These are phyloP conservation scores for Pichia insulana DNA, from an alignment of 805 yeast species.

Conservation along the genomic window DNA sequence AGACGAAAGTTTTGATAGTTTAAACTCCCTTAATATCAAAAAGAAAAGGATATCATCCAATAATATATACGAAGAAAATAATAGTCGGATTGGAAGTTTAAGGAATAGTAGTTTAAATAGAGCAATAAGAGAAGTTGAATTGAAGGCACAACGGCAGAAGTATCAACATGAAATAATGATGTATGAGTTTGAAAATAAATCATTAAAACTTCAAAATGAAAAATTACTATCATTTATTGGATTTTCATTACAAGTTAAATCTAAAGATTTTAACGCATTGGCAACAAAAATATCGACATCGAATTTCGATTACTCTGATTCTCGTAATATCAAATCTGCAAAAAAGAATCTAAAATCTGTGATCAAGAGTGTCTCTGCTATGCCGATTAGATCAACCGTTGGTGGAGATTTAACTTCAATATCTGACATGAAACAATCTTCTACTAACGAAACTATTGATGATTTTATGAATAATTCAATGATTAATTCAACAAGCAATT, in stretches of 20 bases:
- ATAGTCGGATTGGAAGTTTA: slow-evolving; percentile 6
- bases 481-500: slow-evolving; percentile 1
- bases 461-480: neutral
- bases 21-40: neutral
- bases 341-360: slow-evolving; percentile 32
- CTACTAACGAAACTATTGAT: neutral
- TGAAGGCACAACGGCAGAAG: slow-evolving; percentile 17
- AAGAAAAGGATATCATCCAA: slow-evolving; percentile 9
- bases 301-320: slow-evolving; percentile 42
- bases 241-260: slow-evolving; percentile 40
- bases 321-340: slow-evolving; percentile 41
- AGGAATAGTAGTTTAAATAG: slow-evolving; percentile 20
- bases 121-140: slow-evolving; percentile 19
- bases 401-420: neutral
- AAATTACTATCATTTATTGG: slow-evolving; percentile 50
- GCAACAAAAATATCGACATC: slow-evolving; percentile 8
- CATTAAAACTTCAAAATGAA: slow-evolving; percentile 46
- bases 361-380: slow-evolving; percentile 27
- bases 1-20: neutral
- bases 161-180: slow-evolving; percentile 41
- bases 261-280: slow-evolving; percentile 1
- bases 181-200: slow-evolving; percentile 44
- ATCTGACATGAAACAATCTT: neutral
- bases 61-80: neutral
- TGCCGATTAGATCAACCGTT: slow-evolving; percentile 21